These are phyloP conservation scores for Myotisia sp. DNA, from an alignment of 2,329 filamentous ascomycete genomes.

Conservation along the genomic window DNA sequence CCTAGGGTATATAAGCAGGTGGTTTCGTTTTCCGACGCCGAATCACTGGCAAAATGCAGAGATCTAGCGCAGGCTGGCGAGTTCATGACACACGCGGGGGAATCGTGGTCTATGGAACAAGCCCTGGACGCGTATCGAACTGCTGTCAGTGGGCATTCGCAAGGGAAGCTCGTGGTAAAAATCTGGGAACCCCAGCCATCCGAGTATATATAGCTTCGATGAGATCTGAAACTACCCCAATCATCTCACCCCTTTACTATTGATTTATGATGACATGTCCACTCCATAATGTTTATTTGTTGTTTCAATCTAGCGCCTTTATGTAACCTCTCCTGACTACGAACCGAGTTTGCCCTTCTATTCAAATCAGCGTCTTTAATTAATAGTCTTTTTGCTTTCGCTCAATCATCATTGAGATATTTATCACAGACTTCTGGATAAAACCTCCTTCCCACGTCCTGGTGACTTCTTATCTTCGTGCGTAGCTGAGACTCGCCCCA, in stretches of 20 bases:
- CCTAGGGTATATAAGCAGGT: conserved; percentile 10
- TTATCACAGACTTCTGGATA: conserved; percentile 36
- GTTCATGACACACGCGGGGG: conserved; percentile 6
- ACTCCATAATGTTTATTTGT: too few relatives aligned
- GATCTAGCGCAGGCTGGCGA: conserved; percentile 5
- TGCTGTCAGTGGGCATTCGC: conserved; percentile 6
- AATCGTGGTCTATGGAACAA: conserved; percentile 6
- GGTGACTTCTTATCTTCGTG: conserved; percentile 41
- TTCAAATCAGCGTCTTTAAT: too few relatives aligned
- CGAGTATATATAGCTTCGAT: too few relatives aligned
- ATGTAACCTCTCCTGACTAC: too few relatives aligned
- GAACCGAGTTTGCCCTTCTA: too few relatives aligned
- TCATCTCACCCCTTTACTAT: too few relatives aligned
- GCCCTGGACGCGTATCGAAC: conserved; percentile 6
- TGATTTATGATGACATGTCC: too few relatives aligned
- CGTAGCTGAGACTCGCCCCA: conserved; percentile 43
- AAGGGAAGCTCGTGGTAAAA: conserved; percentile 8
- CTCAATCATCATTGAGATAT: conserved; percentile 33
- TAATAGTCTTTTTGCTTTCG: too few relatives aligned
- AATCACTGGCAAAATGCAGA: conserved; percentile 8
- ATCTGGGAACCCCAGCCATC: conserved; percentile 8
- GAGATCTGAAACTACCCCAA: too few relatives aligned
- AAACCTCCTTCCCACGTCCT: conserved; percentile 35
- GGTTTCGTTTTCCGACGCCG: conserved; percentile 8
- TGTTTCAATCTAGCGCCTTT: too few relatives aligned